phyloP scores from a whole-genome alignment of 2,329 filamentous ascomycete genomes.

The Domatiomyces catenatus region DNA sequence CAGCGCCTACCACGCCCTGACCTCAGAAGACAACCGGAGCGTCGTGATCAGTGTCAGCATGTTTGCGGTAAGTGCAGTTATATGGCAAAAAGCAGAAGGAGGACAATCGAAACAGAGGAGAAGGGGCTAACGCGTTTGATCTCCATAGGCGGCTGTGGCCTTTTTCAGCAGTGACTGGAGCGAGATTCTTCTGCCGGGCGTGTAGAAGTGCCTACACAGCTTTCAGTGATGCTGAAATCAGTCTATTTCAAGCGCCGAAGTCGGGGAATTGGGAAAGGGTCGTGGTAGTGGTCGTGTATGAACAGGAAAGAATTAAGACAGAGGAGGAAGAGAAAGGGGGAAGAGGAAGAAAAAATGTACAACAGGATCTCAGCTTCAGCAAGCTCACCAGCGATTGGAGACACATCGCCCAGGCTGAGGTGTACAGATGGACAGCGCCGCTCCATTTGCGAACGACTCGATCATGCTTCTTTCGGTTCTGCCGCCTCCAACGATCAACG shows the following conservation, averaged over 20 bases:
- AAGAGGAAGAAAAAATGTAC: neutral
- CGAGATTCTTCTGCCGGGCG: neutral
- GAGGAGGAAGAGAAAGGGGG: no score
- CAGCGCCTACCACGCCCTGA: constrained; percentile 46
- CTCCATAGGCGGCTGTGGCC: neutral
- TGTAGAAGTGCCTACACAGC: neutral
- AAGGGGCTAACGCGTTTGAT: neutral
- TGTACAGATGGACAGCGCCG: neutral
- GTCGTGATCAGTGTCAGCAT: constrained; percentile 52
- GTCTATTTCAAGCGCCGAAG: no score
- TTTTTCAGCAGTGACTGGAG: constrained; percentile 1
- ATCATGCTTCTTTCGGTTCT: no score
- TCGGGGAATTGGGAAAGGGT: neutral
- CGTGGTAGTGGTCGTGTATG: neutral
- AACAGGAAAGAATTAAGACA: neutral
- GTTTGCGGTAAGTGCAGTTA: constrained; percentile 46
- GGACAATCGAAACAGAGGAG: neutral
- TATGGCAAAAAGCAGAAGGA: neutral
- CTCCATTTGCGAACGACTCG: neutral
- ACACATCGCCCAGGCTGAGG: neutral
- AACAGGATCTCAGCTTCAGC: neutral
- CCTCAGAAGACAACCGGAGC: constrained; percentile 51
- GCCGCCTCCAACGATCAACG: neutral
- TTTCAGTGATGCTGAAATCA: neutral
- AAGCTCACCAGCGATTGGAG: neutral